Percentiles rank a stretch among this genome's conserved stretches.
Conservation (phyloP, 352 stramenopile species). For the Pythium graminicola region DNA sequence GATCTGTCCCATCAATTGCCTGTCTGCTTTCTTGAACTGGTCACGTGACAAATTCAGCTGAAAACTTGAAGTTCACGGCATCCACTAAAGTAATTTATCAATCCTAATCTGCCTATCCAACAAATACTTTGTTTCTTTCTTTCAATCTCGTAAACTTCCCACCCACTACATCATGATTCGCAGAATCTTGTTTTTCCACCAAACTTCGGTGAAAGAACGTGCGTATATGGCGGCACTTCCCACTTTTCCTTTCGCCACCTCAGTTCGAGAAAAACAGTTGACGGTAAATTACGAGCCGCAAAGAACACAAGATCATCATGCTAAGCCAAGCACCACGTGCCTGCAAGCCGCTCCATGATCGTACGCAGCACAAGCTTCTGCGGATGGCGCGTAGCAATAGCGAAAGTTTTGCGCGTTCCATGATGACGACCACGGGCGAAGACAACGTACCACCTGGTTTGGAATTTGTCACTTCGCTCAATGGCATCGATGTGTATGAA, state of each 20-base stretch:
- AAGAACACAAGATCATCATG: conserved; percentile 1
- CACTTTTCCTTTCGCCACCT: background rate
- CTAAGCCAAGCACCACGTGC: background rate
- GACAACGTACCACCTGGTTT: background rate
- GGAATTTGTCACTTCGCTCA: conserved; percentile 20
- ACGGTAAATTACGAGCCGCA: too few species aligned
- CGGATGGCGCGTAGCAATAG: conserved; percentile 12
- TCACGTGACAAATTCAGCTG: conserved; percentile 5
- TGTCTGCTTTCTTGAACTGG: conserved; percentile 6
- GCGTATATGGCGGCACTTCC: background rate
- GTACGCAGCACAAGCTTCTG: conserved; percentile 6
- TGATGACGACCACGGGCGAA: background rate
- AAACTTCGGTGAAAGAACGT: background rate
- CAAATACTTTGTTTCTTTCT: background rate
- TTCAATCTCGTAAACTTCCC: background rate
- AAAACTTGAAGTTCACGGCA: conserved; percentile 11
- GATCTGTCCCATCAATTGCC: background rate
- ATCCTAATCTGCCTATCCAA: background rate
- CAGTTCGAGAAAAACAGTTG: background rate
- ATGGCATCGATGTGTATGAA: conserved; percentile 22
- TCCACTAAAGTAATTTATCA: background rate
- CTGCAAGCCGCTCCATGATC: conserved; percentile 3
- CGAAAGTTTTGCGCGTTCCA: conserved; percentile 19
- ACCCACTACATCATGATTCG: background rate
- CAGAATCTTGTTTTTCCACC: background rate